A percentile compares a stretch with the other conserved stretches of the same genome.
Evolutionary conservation across 2,329 filamentous ascomycete genomes (phyloP).

Genomic region (Microsporum ferrugineum): DNA sequence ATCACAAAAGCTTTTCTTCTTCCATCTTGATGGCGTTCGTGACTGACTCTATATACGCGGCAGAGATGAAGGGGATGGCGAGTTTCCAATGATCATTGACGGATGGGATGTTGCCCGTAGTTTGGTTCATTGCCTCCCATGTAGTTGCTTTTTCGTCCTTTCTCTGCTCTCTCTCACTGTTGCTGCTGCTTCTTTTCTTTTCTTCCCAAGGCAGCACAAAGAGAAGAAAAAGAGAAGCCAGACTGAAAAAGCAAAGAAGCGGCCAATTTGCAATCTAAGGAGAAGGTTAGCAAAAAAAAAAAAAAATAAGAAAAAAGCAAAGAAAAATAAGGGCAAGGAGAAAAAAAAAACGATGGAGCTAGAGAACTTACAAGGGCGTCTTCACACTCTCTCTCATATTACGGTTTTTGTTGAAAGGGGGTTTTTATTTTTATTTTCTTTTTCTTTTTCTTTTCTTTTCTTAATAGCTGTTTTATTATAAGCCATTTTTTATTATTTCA

Average conservation of each 20-base stretch:
- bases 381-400: not conserved
- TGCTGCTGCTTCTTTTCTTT: not conserved
- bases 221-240: slow-evolving; percentile 9
- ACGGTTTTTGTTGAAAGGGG: slow-evolving; percentile 4
- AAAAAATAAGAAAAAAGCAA: slow-evolving; percentile 1
- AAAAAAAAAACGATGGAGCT: slow-evolving; percentile 3
- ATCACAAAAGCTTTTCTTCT: not conserved
- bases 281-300: slow-evolving; percentile 1
- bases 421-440: not conserved
- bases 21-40: not conserved
- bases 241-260: not conserved
- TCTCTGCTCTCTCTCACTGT: not conserved
- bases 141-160: not conserved
- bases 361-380: not conserved
- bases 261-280: not conserved
- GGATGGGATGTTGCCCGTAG: not conserved
- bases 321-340: not conserved
- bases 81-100: not conserved
- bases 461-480: not conserved
- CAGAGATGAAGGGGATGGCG: not conserved
- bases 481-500: not conserved
- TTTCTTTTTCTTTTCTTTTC: not conserved
- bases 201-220: slow-evolving; percentile 7
- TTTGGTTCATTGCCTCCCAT: not conserved
- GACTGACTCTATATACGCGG: slow-evolving; percentile 1